These are phyloP conservation scores for Saxophila tyrrhenica DNA, from an alignment of 495 filamentous ascomycete species.

Conservation along the genomic window DNA sequence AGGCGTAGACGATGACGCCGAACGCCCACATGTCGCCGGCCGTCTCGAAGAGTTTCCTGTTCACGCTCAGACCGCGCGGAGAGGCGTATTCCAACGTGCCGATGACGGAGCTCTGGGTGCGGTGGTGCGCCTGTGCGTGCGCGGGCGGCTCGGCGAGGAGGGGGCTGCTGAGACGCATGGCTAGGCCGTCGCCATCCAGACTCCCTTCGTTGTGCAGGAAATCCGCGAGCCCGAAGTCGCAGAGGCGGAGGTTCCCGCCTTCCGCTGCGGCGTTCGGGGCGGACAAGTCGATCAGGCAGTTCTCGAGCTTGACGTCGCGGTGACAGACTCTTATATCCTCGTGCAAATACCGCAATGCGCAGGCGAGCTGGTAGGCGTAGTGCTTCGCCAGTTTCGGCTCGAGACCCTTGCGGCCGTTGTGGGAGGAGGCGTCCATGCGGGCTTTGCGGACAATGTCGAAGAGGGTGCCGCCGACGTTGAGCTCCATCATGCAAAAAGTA, in stretches of 20 bases:
- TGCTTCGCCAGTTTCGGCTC: slow-evolving; percentile 42
- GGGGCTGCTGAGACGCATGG: background rate
- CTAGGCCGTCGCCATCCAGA: slow-evolving; percentile 5
- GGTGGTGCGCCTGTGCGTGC: slow-evolving; percentile 16
- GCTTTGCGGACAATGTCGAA: slow-evolving; percentile 55
- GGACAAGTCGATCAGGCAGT: slow-evolving; percentile 56
- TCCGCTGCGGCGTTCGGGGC: slow-evolving; percentile 35
- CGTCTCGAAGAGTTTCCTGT: slow-evolving; percentile 35
- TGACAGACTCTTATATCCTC: slow-evolving; percentile 62
- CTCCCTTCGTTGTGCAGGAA: slow-evolving; percentile 46
- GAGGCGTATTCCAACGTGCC: slow-evolving; percentile 59
- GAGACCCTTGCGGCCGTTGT: slow-evolving; percentile 34
- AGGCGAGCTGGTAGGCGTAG: slow-evolving; percentile 58
- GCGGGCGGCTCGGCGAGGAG: background rate
- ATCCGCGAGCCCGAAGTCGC: slow-evolving; percentile 69
- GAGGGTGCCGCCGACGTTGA: slow-evolving; percentile 58
- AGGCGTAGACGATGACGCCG: slow-evolving; percentile 53
- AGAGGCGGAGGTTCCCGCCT: slow-evolving; percentile 52
- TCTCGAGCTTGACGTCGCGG: slow-evolving; percentile 67
- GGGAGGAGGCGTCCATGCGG: slow-evolving; percentile 25
- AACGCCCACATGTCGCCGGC: slow-evolving; percentile 65
- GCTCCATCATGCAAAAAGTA: slow-evolving; percentile 63
- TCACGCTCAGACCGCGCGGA: slow-evolving; percentile 44
- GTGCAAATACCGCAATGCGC: slow-evolving; percentile 60
- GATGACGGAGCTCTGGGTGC: slow-evolving; percentile 34